Conservation (phyloP, 208 protist genomes). For the Wallacemonas sp. region DNA sequence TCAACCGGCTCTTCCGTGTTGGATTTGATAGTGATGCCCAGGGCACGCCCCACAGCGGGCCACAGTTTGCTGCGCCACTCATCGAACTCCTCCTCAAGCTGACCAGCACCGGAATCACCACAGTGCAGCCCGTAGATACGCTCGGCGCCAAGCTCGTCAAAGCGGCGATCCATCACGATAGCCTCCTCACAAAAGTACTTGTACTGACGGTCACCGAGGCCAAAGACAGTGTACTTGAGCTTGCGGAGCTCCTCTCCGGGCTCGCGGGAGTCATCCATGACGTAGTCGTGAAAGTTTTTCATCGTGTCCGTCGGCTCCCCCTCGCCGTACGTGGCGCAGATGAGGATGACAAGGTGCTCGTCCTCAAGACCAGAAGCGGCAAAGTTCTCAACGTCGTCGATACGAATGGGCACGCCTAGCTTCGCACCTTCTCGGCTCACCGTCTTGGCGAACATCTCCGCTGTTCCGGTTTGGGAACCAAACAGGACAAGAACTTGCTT, state of each 20-base stretch:
- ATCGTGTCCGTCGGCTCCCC: constrained; percentile 91
- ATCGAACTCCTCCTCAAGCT: constrained; percentile 89
- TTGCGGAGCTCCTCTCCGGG: constrained; percentile 58
- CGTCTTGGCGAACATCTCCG: constrained; percentile 90
- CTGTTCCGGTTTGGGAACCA: constrained; percentile 89
- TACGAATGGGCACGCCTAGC: constrained; percentile 56
- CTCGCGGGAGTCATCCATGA: constrained; percentile 66
- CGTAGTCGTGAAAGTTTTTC: constrained; percentile 84
- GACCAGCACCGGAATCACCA: constrained; percentile 72
- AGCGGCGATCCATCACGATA: constrained; percentile 83
- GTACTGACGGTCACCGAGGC: constrained; percentile 90
- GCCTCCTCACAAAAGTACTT: constrained; percentile 88
- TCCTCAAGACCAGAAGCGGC: constrained; percentile 54
- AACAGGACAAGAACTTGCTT: constrained; percentile 79
- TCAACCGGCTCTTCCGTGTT: constrained; percentile 73
- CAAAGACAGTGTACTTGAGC: constrained; percentile 90
- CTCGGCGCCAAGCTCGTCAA: constrained; percentile 85
- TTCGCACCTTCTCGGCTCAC: constrained; percentile 68
- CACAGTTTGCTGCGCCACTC: constrained; percentile 85
- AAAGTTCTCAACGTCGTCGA: constrained; percentile 75
- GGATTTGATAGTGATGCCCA: constrained; percentile 74
- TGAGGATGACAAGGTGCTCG: constrained; percentile 69
- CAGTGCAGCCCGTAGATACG: constrained; percentile 79
- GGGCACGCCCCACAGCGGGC: constrained; percentile 69
- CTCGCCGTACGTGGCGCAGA: constrained; percentile 92